Percentiles rank a stretch among this genome's conserved stretches.
phyloP scores from a whole-genome alignment of 2,329 filamentous ascomycete species.

The Neospermospora avenae region DNA sequence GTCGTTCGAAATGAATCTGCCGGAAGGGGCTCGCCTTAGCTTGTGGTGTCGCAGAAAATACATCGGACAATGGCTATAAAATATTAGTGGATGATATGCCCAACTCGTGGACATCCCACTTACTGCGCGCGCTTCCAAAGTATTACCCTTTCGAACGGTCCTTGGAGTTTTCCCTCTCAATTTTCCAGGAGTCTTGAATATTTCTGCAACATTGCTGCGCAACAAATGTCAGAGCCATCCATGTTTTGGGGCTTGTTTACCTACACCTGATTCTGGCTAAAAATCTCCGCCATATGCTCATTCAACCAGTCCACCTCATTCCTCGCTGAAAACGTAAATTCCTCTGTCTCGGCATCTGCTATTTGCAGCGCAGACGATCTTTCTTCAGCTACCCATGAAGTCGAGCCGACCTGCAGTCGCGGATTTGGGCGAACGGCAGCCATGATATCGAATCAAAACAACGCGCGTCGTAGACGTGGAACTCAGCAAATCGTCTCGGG shows the following conservation, averaged over 20 bases:
- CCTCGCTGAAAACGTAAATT: conserved; percentile 86
- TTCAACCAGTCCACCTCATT: conserved; percentile 98
- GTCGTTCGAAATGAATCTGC: conserved; percentile 37
- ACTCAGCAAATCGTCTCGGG: conserved; percentile 4
- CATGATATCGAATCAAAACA: conserved; percentile 34
- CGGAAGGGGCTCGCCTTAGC: conserved; percentile 41
- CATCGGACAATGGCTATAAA: conserved; percentile 55
- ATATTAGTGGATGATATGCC: conserved; percentile 25
- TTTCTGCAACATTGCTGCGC: conserved; percentile 78
- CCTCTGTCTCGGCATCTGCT: conserved; percentile 78
- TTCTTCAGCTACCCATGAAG: conserved; percentile 83
- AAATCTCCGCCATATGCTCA: conserved; percentile 95
- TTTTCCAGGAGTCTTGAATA: conserved; percentile 93
- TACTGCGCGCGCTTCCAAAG: conserved; percentile 61
- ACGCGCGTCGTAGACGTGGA: conserved; percentile 29
- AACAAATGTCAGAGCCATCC: conserved; percentile 16
- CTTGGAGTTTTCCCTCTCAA: conserved; percentile 77
- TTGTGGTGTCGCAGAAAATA: conserved; percentile 55
- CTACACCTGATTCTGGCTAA: conserved; percentile 82
- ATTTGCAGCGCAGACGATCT: conserved; percentile 74
- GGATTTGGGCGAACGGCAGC: conserved; percentile 38
- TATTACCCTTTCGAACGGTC: conserved; percentile 60
- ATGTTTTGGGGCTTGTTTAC: conserved; percentile 38
- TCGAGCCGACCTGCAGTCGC: conserved; percentile 72
- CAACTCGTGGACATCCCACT: conserved; percentile 33